A percentile compares a stretch with the other conserved stretches of the same genome.
These are phyloP conservation scores for Roridomyces roridus DNA, from an alignment of 768 basidiomycete genomes.

Conservation along the genomic window DNA sequence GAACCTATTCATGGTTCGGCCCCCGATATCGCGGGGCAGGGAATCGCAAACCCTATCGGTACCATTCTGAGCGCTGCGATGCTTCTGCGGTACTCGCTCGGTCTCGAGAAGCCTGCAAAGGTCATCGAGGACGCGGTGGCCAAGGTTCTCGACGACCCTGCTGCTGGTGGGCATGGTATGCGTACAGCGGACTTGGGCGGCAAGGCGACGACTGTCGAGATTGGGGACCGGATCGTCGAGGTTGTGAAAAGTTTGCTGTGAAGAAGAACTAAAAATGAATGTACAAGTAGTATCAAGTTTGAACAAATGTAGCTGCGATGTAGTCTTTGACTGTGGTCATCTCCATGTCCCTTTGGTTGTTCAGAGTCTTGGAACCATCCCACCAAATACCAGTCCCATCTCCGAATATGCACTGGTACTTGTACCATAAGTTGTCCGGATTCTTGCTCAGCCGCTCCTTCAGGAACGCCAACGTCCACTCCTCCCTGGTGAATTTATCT, in stretches of 20 bases:
- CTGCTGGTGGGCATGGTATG: constrained; percentile 74
- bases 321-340: neutral
- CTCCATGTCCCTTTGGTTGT: constrained; percentile 19
- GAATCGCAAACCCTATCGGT: constrained; percentile 94
- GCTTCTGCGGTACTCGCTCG: constrained; percentile 94
- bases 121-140: constrained; percentile 91
- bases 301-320: no score
- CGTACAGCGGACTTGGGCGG: constrained; percentile 92
- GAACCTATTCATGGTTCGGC: constrained; percentile 98
- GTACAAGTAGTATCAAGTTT: neutral
- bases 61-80: constrained; percentile 94
- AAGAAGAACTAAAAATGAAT: constrained; percentile 9
- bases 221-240: constrained; percentile 86
- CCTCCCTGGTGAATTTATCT: constrained; percentile 18
- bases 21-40: constrained; percentile 93
- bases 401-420: constrained; percentile 32
- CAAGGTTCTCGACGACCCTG: constrained; percentile 79
- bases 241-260: constrained; percentile 65
- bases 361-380: constrained; percentile 26
- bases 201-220: constrained; percentile 69
- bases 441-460: constrained; percentile 23
- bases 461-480: constrained; percentile 25
- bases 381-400: constrained; percentile 30
- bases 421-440: constrained; percentile 27
- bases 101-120: constrained; percentile 81